These are phyloP conservation scores for Flaveria sonorensis DNA, from an alignment of 129 eudicot genomes.

Conservation along the genomic window DNA sequence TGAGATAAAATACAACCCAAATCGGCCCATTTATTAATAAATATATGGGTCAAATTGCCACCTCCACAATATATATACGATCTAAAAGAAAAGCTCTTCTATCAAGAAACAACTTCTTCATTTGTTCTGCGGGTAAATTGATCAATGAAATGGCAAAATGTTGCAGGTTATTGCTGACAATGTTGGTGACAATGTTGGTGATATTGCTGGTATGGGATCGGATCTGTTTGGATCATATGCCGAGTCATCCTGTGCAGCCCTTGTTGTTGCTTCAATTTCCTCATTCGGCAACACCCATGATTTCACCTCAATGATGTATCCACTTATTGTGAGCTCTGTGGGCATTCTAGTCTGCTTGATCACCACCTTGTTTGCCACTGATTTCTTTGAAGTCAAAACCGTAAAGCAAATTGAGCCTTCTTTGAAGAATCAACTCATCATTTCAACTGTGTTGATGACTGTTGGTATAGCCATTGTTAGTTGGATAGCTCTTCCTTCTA, in stretches of 20 bases:
- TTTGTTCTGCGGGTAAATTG: constrained; percentile 2
- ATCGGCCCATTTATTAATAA: background rate
- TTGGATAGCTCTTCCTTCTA: constrained; percentile 76
- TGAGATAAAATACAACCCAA: constrained; percentile 12
- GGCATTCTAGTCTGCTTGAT: constrained; percentile 78
- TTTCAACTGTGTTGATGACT: constrained; percentile 81
- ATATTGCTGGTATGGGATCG: constrained; percentile 98
- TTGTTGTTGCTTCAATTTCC: constrained; percentile 90
- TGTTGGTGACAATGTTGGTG: constrained; percentile 93
- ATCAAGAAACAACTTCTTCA: background rate
- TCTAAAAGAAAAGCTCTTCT: background rate
- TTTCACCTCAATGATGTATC: constrained; percentile 80
- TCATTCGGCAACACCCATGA: constrained; percentile 81
- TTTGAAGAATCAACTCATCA: constrained; percentile 77
- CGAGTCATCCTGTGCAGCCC: constrained; percentile 89
- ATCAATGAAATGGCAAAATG: constrained; percentile 5
- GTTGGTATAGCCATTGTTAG: constrained; percentile 68
- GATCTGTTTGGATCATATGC: constrained; percentile 95
- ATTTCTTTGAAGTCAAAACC: constrained; percentile 79
- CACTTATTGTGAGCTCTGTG: constrained; percentile 68
- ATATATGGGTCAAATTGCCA: background rate
- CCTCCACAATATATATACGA: background rate
- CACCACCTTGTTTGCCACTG: constrained; percentile 89
- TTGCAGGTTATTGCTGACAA: constrained; percentile 92
- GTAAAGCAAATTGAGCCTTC: constrained; percentile 86